A percentile compares a stretch with the other conserved stretches of the same genome.
phyloP scores from a whole-genome alignment of 805 yeast genomes.

The Kodamaea jinghongensis region DNA sequence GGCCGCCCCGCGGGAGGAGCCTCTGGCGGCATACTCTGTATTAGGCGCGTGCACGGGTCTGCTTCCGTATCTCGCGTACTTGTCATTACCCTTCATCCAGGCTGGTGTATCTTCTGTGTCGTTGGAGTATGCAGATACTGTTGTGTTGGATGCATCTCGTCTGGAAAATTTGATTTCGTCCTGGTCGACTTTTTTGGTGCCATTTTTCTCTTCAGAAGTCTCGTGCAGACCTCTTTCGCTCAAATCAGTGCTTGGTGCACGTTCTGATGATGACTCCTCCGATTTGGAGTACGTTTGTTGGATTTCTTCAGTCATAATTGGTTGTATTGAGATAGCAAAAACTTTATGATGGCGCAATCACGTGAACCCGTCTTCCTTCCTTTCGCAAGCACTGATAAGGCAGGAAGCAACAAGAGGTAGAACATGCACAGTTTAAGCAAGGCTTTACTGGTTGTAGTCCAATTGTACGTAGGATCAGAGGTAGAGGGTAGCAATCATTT shows the following conservation, averaged over 20 bases:
- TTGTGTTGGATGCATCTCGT: constrained; percentile 13
- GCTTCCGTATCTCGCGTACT: constrained; percentile 43
- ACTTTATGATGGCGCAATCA: no score
- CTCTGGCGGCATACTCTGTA: background rate
- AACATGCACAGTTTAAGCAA: no score
- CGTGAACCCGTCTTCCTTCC: no score
- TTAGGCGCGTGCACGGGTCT: constrained; percentile 2
- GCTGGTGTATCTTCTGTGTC: constrained; percentile 31
- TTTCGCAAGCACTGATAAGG: no score
- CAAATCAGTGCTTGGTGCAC: constrained; percentile 10
- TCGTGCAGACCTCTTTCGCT: constrained; percentile 14
- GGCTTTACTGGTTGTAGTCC: no score
- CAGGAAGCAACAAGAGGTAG: no score
- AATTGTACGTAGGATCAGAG: no score
- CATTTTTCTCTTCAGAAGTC: constrained; percentile 7
- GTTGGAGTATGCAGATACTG: constrained; percentile 27
- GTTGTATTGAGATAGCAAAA: no score
- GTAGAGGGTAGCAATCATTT: no score
- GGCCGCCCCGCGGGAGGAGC: no score
- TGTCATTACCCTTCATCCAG: constrained; percentile 36
- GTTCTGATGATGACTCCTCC: no score
- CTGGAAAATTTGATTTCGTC: constrained; percentile 17
- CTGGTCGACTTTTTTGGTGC: constrained; percentile 10
- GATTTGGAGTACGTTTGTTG: constrained; percentile 8
- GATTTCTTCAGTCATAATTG: constrained; percentile 16